Conservation (phyloP, 148 eudicot species). For the Diospyros lotus region DNA sequence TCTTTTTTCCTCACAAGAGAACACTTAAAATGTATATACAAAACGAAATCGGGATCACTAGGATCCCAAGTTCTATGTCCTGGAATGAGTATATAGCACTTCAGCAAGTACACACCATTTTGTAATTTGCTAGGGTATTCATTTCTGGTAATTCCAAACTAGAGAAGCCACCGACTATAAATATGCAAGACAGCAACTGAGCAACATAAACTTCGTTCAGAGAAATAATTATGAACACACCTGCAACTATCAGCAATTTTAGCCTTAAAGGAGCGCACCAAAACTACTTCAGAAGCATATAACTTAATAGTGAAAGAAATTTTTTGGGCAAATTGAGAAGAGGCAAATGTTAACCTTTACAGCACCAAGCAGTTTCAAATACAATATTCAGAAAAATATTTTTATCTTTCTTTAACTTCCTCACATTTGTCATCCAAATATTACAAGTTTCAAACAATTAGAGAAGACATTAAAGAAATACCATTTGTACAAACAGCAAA, state of each 20-base stretch:
- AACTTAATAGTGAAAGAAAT: background rate
- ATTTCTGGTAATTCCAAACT: too few species aligned
- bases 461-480: background rate
- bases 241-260: background rate
- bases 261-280: background rate
- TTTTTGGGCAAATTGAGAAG: too few species aligned
- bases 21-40: too few species aligned
- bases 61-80: too few species aligned
- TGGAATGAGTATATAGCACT: too few species aligned
- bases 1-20: too few species aligned
- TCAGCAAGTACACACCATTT: too few species aligned
- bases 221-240: background rate
- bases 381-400: background rate
- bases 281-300: background rate
- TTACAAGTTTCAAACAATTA: background rate
- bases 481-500: background rate
- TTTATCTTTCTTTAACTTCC: background rate
- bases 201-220: too few species aligned
- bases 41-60: too few species aligned
- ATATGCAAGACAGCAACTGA: too few species aligned
- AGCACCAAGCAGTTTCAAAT: background rate
- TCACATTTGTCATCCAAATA: background rate
- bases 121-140: too few species aligned
- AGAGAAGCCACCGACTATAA: too few species aligned
- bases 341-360: background rate